Conservation (phyloP, 1,139 yeast species). For the Yamadazyma mexicana region DNA sequence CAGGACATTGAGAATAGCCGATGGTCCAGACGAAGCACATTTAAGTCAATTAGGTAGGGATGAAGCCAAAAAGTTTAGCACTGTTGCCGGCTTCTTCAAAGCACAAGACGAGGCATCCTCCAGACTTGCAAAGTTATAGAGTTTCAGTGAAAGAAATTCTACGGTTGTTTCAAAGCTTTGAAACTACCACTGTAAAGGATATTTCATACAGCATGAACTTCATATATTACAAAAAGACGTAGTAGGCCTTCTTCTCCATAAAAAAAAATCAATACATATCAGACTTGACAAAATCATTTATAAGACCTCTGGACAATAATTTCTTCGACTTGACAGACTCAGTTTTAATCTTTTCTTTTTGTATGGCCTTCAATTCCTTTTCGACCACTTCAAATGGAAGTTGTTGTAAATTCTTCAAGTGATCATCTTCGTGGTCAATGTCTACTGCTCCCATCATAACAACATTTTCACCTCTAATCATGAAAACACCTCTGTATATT, state of each 20-base stretch:
- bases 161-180: neutral
- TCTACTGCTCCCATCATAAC: conserved; percentile 96
- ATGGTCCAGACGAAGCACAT: conserved; percentile 78
- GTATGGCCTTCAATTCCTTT: conserved; percentile 36
- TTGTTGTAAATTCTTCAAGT: conserved; percentile 55
- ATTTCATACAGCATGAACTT: too few relatives aligned
- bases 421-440: conserved; percentile 80
- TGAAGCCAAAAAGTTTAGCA: conserved; percentile 35
- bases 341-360: conserved; percentile 37
- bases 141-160: neutral
- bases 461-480: conserved; percentile 96
- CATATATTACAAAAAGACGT: too few relatives aligned
- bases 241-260: neutral
- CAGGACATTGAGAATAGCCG: conserved; percentile 68
- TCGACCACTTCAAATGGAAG: conserved; percentile 66
- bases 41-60: conserved; percentile 57
- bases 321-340: conserved; percentile 51
- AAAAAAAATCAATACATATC: conserved; percentile 44
- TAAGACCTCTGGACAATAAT: conserved; percentile 53
- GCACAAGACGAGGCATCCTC: conserved; percentile 20
- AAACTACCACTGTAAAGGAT: too few relatives aligned
- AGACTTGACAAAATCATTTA: conserved; percentile 54
- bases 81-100: conserved; percentile 36
- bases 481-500: conserved; percentile 71
- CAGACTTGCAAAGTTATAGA: conserved; percentile 16